Conservation (phyloP, 2,329 filamentous ascomycete genomes). For the Aspergillus phoenicis region DNA sequence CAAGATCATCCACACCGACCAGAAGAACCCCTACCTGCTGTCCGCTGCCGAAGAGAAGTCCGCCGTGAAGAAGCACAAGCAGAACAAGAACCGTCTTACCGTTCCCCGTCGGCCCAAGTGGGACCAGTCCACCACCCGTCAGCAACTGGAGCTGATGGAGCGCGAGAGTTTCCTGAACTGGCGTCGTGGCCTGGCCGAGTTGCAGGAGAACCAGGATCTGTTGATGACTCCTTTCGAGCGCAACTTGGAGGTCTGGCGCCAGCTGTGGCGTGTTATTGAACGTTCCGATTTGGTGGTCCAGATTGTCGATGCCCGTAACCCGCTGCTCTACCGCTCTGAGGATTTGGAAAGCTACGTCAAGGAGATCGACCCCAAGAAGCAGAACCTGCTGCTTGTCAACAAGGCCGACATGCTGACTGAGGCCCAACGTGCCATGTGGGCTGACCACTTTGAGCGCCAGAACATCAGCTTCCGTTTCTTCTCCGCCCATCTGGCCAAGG, state of each 20-base stretch:
- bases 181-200: conserved; percentile 85
- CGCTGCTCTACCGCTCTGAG: conserved; percentile 88
- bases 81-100: conserved; percentile 76
- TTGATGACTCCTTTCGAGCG: conserved; percentile 98
- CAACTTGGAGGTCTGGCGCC: conserved; percentile 96
- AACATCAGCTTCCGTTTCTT: conserved; percentile 94
- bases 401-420: conserved; percentile 99
- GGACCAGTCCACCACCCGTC: conserved; percentile 81
- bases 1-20: conserved; percentile 96
- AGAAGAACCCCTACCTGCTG: conserved; percentile 91
- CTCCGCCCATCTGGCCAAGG: conserved; percentile 88
- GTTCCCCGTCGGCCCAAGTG: conserved; percentile 88
- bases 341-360: conserved; percentile 94
- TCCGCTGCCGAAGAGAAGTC: conserved; percentile 80
- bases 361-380: conserved; percentile 82
- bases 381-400: conserved; percentile 92
- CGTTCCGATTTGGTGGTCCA: conserved; percentile 93
- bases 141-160: conserved; percentile 78
- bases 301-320: conserved; percentile 96
- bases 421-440: conserved; percentile 81
- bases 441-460: conserved; percentile 76
- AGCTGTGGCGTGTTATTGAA: conserved; percentile 97
- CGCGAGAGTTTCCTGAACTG: conserved; percentile 80
- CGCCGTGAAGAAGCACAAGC: conserved; percentile 76
- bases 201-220: conserved; percentile 91